Evolutionary conservation across 2,329 filamentous ascomycete species (phyloP).

Genomic region (Teratosphaeria destructans): DNA sequence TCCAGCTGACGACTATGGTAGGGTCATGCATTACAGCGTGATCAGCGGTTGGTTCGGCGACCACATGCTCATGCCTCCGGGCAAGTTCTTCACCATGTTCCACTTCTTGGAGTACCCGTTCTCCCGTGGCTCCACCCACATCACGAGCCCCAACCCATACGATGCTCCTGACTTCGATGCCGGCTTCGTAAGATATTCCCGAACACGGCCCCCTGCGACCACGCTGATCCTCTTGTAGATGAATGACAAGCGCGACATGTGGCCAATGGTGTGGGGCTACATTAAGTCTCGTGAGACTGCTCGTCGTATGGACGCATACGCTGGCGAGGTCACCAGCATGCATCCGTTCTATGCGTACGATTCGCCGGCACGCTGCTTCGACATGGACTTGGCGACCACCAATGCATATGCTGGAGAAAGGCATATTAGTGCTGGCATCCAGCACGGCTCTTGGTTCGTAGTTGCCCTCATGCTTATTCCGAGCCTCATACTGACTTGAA

Average conservation of each 20-base stretch:
- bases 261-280: conserved; percentile 48
- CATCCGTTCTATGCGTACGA: conserved; percentile 66
- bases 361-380: conserved; percentile 57
- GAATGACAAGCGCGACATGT: conserved; percentile 52
- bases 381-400: conserved; percentile 65
- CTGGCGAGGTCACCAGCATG: conserved; percentile 56
- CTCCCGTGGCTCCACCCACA: conserved; percentile 56
- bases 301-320: conserved; percentile 65
- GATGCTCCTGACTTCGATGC: conserved; percentile 63
- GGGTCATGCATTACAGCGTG: conserved; percentile 71
- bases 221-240: conserved; percentile 36
- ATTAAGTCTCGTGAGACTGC: conserved; percentile 75
- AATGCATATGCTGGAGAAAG: conserved; percentile 65
- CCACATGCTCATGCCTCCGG: conserved; percentile 54
- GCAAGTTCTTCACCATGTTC: conserved; percentile 78
- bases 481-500: not conserved
- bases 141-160: conserved; percentile 60
- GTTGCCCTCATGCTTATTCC: not conserved
- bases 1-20: conserved; percentile 1
- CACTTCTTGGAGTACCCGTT: conserved; percentile 71
- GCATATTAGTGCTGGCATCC: conserved; percentile 60
- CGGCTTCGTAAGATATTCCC: conserved; percentile 55
- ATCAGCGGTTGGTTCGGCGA: conserved; percentile 52
- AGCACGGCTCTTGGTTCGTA: conserved; percentile 43
- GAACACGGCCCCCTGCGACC: not conserved